phyloP scores from a whole-genome alignment of 257 asterid species.

The Mentha longifolia region DNA sequence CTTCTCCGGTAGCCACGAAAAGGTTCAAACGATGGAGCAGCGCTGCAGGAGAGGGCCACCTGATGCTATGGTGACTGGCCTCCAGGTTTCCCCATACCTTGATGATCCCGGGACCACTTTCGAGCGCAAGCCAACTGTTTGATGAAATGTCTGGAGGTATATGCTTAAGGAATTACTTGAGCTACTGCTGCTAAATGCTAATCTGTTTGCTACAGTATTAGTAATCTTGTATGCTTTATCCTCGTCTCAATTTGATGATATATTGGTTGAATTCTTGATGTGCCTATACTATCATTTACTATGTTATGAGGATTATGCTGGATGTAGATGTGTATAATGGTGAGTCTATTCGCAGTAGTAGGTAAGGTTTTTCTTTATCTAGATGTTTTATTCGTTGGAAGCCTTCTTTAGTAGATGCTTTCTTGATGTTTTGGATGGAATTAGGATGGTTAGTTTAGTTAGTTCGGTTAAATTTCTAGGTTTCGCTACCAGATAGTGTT shows the following conservation, averaged over 20 bases:
- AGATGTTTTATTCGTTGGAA: neutral
- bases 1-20: slow-evolving; percentile 73
- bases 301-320: neutral
- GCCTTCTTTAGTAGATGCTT: neutral
- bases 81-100: slow-evolving; percentile 56
- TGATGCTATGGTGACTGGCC: slow-evolving; percentile 73
- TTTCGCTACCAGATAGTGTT: neutral
- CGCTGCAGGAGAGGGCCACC: slow-evolving; percentile 97
- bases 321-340: slow-evolving; percentile 19
- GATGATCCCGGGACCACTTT: slow-evolving; percentile 80
- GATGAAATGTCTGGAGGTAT: slow-evolving; percentile 32
- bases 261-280: neutral
- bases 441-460: neutral
- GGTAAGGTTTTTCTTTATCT: neutral
- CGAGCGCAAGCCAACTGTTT: slow-evolving; percentile 74
- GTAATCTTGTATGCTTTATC: neutral
- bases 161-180: slow-evolving; percentile 9
- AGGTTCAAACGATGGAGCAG: slow-evolving; percentile 88
- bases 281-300: neutral
- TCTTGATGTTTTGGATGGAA: neutral
- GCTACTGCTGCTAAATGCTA: neutral
- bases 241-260: neutral
- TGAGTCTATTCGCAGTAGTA: neutral
- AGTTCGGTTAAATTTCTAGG: neutral
- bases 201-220: slow-evolving; percentile 4